A percentile compares a stretch with the other conserved stretches of the same genome.
These are phyloP conservation scores for Fraxinus floribunda DNA, from an alignment of 305 asterid genomes.

Conservation along the genomic window DNA sequence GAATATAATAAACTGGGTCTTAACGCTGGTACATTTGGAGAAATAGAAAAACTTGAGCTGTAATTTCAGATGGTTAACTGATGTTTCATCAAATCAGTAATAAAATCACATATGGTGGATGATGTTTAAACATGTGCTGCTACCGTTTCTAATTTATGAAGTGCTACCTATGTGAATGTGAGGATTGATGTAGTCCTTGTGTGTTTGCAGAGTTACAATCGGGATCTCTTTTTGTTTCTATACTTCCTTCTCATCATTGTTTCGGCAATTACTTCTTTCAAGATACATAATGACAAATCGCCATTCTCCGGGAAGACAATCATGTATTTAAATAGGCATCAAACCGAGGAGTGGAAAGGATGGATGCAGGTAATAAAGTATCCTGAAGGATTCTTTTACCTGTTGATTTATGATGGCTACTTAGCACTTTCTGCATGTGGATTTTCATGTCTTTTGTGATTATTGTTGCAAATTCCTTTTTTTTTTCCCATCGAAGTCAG, in stretches of 20 bases:
- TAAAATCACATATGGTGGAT: not conserved
- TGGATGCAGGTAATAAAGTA: slow-evolving; percentile 80
- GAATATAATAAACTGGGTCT: not conserved
- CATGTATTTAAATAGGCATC: slow-evolving; percentile 89
- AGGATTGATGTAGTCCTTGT: slow-evolving; percentile 23
- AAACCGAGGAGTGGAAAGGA: slow-evolving; percentile 98
- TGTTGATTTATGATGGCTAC: not conserved
- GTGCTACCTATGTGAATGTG: slow-evolving; percentile 8
- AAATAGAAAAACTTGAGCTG: not conserved
- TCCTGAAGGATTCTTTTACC: slow-evolving; percentile 9
- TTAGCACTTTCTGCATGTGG: not conserved
- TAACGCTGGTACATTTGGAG: not conserved
- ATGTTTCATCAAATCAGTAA: not conserved
- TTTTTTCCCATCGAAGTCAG: not conserved
- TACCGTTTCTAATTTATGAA: slow-evolving; percentile 8
- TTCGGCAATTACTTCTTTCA: slow-evolving; percentile 78
- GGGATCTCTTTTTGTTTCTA: slow-evolving; percentile 87
- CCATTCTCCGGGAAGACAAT: slow-evolving; percentile 73
- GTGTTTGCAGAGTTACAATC: slow-evolving; percentile 62
- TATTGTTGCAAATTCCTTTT: not conserved
- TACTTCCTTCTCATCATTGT: slow-evolving; percentile 86
- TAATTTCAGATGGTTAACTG: not conserved
- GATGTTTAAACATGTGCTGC: not conserved
- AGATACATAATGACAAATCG: slow-evolving; percentile 80
- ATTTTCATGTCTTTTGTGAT: not conserved